Base-by-base conservation (phyloP, 78 protist species). In the Planoprotostelium fungivorum region DNA sequence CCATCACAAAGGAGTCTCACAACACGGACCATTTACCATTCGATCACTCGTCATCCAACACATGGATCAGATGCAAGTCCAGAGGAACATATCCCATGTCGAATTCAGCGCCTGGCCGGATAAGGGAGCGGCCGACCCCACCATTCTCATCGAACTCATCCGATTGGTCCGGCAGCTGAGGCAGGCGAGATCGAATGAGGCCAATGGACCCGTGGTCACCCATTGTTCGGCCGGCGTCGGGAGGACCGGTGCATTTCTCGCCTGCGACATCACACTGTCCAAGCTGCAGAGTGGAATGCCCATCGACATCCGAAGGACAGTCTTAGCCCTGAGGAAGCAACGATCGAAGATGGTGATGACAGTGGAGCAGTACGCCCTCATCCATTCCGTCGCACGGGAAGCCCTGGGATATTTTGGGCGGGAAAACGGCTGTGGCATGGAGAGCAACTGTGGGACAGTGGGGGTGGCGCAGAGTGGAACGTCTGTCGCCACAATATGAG, bases 221-320 rank as follows among this genome's bases (percentile, higher is more conserved):
- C 97, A 96, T 85, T 96, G 97, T 85, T 83, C 92, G 1, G 97
- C 96, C 28, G 97, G 97, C 29, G 91, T 96, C 37, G 97, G 97
- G 36, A 25, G 97, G 34, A 90, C 96, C 0, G 97, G 97, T 1
- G 90, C 93, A 36, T 96, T 94, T 38, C 90, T 94, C 9, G 91
- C 95, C 35, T 86, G 92, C 84, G 93, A 93, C 86, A 73, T 94
- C 38, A 84, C 85, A 38, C 88, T 91, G 88, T 31, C 39, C 84
- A 35, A n/a, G 29, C 37, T 84, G 36, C 38, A 88, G 16, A 29
- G 16, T 28, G 0, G 29, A 25, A 5, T 25, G 16, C 5, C 73
- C 5, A 5, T 16, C 31, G 16, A 51, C 73, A 51, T 51, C 73
- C 5, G 73, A 51, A 87, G 87, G 51, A 63, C 90, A 1, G 92